Evolutionary conservation across 208 protist species (phyloP).

Genomic region (Acanthamoeba quina): DNA sequence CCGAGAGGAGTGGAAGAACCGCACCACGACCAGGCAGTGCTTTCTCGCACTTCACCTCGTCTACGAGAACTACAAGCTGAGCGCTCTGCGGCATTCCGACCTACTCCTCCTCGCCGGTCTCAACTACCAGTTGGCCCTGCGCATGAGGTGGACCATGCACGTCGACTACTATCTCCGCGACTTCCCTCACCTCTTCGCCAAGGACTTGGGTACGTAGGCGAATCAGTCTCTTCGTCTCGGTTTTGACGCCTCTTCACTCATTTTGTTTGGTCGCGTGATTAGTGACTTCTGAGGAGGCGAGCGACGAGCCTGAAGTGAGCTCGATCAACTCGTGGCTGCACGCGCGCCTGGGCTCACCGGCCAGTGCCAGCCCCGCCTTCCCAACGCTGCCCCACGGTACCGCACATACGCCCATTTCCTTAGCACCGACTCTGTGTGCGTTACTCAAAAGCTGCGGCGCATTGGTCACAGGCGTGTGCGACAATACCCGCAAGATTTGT

Average conservation of each 20-base stretch:
- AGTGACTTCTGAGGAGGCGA: neutral
- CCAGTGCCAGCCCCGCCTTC: neutral
- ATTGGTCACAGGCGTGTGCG: neutral
- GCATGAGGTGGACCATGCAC: neutral
- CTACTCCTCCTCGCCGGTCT: neutral
- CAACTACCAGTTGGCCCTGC: neutral
- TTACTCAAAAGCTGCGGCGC: neutral
- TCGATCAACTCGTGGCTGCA: constrained; percentile 18
- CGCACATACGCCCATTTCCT: neutral
- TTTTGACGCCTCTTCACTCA: neutral
- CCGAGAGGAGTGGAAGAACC: neutral
- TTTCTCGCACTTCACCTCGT: constrained; percentile 44
- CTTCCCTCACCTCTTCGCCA: constrained; percentile 7
- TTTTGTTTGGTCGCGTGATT: neutral
- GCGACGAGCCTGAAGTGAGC: neutral
- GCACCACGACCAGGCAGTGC: neutral
- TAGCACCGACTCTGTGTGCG: neutral
- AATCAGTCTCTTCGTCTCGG: neutral
- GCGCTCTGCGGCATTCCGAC: neutral
- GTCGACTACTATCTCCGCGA: constrained; percentile 54
- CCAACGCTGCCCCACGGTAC: neutral
- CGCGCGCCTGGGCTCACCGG: neutral
- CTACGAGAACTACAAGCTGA: constrained; percentile 65
- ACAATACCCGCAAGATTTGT: constrained; percentile 24
- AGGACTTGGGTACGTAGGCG: neutral